Conservation (phyloP, 2,329 filamentous ascomycete species). For the Colletotrichum simmondsii region DNA sequence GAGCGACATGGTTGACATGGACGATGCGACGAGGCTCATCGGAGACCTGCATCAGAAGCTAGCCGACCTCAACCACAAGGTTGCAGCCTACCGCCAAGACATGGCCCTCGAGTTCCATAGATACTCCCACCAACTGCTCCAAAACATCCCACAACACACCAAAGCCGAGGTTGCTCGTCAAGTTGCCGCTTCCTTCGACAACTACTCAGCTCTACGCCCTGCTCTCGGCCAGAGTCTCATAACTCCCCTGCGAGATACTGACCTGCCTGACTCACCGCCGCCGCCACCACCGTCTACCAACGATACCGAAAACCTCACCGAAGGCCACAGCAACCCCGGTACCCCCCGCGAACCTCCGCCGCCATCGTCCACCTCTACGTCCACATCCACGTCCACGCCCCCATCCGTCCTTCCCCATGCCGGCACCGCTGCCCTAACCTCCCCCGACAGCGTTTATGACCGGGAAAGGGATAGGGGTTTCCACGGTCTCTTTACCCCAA, state of each 20-base stretch:
- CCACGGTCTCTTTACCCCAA: slow-evolving; percentile 71
- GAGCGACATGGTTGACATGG: slow-evolving; percentile 47
- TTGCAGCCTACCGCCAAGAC: slow-evolving; percentile 66
- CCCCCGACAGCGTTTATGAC: slow-evolving; percentile 35
- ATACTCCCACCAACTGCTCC: slow-evolving; percentile 63
- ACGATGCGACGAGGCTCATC: slow-evolving; percentile 60
- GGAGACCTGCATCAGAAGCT: slow-evolving; percentile 65
- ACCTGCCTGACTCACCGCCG: slow-evolving; percentile 46
- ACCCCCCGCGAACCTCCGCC: slow-evolving; percentile 7
- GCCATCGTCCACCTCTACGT: slow-evolving; percentile 23
- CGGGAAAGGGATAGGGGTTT: slow-evolving; percentile 70
- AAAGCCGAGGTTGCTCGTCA: slow-evolving; percentile 57
- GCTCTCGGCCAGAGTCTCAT: slow-evolving; percentile 38
- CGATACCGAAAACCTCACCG: slow-evolving; percentile 18
- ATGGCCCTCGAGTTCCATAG: slow-evolving; percentile 67
- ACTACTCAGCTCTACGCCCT: slow-evolving; percentile 58
- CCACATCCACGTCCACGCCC: slow-evolving; percentile 16
- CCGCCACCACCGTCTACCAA: slow-evolving; percentile 40
- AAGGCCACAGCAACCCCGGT: slow-evolving; percentile 7
- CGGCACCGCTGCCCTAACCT: slow-evolving; percentile 25
- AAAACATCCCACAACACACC: slow-evolving; percentile 57
- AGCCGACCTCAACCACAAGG: slow-evolving; percentile 66
- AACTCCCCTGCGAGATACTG: slow-evolving; percentile 30
- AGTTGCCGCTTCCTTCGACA: slow-evolving; percentile 56
- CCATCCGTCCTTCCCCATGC: slow-evolving; percentile 23